Base-by-base conservation (phyloP, 2,329 filamentous ascomycete genomes). In the Didymella glomerata region DNA sequence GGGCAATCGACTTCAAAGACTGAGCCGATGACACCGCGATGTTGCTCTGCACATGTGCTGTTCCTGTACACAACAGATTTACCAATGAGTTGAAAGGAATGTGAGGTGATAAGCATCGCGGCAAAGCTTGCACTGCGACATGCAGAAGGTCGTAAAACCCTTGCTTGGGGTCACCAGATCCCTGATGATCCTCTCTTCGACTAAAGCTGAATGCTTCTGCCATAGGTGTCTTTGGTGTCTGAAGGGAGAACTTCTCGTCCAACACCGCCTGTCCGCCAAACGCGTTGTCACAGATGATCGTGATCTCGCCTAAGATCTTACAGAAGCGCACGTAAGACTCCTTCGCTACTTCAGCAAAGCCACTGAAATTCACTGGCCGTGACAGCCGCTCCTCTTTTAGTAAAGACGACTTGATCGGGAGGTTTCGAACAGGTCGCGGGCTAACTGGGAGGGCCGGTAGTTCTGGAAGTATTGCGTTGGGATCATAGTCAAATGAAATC, bases 211-310 rank as follows among this genome's bases (percentile, higher is more conserved):
- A 99, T 0, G 93, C 93, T 59, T 98, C 95, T 1, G 93, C 85
- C 67, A 98, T 94, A 1, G 96, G 95, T 0, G 95, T 99, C 77
- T 98, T 98, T 0, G 95, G 93, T 0, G 91, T 90, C 9, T 90
- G 87, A 45, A 90, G 88, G 61, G 86, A 91, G 74, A 98, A 97
- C 73, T 97, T 98, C 76, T 99, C 96, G 71, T 99, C 95, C 47
- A 98, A 79, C 0, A 92, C 92, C 30, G 94, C 95, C 79, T 99
- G 95, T 0, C 95, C 95, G 50, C 95, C 96, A 79, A 99, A 99
- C 0, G 94, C 91, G 69, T 97, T 95, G 76, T 99, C 95, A 77
- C 95, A 99, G 32, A 98, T 89, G 44, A 98, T 90, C 2, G 93
- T 97, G 55, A 99, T 96, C 74, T 97, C 96, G 25, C 94, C 95